Conservation (phyloP, 768 basidiomycete genomes). For the Infundibulicybe gibba region DNA sequence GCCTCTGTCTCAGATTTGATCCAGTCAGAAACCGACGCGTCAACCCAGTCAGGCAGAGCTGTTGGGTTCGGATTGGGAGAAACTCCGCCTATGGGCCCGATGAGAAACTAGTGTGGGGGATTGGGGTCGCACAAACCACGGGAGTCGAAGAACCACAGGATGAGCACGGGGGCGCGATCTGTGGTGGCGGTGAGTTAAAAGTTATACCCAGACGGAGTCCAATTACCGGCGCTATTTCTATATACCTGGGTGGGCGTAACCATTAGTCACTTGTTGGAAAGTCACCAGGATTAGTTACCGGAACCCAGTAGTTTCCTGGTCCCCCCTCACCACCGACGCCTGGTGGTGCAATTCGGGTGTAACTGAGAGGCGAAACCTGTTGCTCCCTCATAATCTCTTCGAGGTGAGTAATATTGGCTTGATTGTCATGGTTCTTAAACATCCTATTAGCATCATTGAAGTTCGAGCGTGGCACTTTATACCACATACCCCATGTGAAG, state of each 20-base stretch:
- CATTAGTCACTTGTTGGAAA: not conserved
- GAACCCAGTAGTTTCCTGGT: constrained; percentile 76
- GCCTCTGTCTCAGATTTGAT: constrained; percentile 44
- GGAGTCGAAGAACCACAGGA: constrained; percentile 82
- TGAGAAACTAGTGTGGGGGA: not conserved
- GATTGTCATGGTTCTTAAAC: constrained; percentile 70
- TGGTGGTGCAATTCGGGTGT: constrained; percentile 56
- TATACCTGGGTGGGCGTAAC: not conserved
- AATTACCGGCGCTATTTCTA: constrained; percentile 32
- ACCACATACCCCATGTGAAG: constrained; percentile 57
- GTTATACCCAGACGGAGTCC: constrained; percentile 13
- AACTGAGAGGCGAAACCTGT: constrained; percentile 51
- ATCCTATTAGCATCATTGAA: not conserved
- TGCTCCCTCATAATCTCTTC: constrained; percentile 66
- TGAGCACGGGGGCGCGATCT: constrained; percentile 48
- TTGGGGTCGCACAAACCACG: constrained; percentile 35
- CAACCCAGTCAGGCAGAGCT: constrained; percentile 65
- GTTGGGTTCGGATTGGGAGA: constrained; percentile 38
- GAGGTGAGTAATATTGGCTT: constrained; percentile 66
- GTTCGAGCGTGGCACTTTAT: not conserved
- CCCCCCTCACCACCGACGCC: constrained; percentile 64
- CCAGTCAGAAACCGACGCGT: constrained; percentile 59
- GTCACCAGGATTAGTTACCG: constrained; percentile 36
- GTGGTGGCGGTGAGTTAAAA: not conserved
- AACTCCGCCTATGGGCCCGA: constrained; percentile 41